Evolutionary conservation across 2,329 filamentous ascomycete species (phyloP), one percentile per base, ranked within the genome.

Genomic region (Arachnomyces sp.): DNA sequence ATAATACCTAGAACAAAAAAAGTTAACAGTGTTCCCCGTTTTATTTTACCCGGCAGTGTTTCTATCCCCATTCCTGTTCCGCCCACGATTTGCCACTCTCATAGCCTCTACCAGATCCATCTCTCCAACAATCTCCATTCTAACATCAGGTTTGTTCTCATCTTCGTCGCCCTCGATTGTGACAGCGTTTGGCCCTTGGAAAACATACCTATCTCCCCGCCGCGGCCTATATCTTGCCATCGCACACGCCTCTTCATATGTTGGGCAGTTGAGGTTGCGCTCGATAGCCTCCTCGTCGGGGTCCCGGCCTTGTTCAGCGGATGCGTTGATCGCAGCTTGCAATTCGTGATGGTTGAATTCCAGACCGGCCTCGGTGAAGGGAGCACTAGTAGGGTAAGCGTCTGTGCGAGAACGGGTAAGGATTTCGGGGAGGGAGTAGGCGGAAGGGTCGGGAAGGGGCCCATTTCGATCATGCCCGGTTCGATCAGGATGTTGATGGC

Each of bases 91-190:
- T 30, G 47, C 47, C 44, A 48, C 13, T 38, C 33, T 44, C 37
- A 50, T 43, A 30, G 47, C 45, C 35, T 48, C 43, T n/a, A 29
- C 37, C 34, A 50, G 31, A 46, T 50, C 47, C 47, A 50, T 50
- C 38, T 48, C 45, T 11, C 47, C 47, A 12, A 46, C 45, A 42
- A 50, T 35, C 36, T 38, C 37, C 25, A 42, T 14, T 25, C 21
- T 25, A 25, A 25, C 21, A 25, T 25, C 9, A 5, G 21, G 21
- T 38, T 36, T 42, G 15, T 39, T 39, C 18, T 16, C 33, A 14
- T 14, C 21, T 8, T 33, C 29, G 7, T 33, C 36, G 3, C 32
- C 35, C 21, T 38, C 34, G 13, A 43, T 17, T 4, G 21, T 33
- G 16, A 39, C 36, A 13, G 28, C 18, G 25, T 42, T 42, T 4